Evolutionary conservation across 2,329 filamentous ascomycete species (phyloP), one percentile per base, ranked within the genome.

Genomic region (Aspergillus carbonarius): DNA sequence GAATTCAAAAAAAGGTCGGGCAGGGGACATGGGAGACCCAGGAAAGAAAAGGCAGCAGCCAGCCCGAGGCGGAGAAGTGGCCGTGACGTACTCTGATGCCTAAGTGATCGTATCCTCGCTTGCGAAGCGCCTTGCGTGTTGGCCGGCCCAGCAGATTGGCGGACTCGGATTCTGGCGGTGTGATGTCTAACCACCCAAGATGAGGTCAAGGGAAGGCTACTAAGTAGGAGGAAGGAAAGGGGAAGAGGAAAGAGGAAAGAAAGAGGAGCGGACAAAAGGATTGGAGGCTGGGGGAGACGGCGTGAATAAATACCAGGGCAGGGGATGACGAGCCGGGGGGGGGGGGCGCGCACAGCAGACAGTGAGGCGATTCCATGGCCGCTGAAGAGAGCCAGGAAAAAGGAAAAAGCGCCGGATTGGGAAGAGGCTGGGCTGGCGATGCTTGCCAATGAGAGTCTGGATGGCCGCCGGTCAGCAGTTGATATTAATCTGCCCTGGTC

Each of bases 51-150:
- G 42, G 34, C 54, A 20, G 37, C 35, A 44, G 52, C 40, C 40
- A 54, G 34, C 20, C 10, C 9, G 9, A 32, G 30, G 17, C 37
- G 37, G 55, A 55, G 44, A 42, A 50, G 40, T 53, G 51, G 48
- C 60, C 42, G 55, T 56, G 37, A 52, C 18, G 20, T 42, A 42
- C 18, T 42, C 39, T 18, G 39, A 42, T 42, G 39, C 39, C 39
- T 42, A 42, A 42, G 39, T 48, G 17, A 32, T 54, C 46, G 46
- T 53, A 40, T 52, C 34, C n/a, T 46, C 40, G 50, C 49, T 44
- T 48, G 49, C 39, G 13, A 42, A 34, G 51, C 52, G 54, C 59
- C 59, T 60, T 60, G 55, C 59, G 32, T 58, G 25, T 53, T 52
- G 35, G 39, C 42, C 39, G 27, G 39, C 42, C 39, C 30, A 40